Percentiles rank a stretch among this genome's conserved stretches.
Evolutionary conservation across 2,329 filamentous ascomycete genomes (phyloP).

Genomic region (Raffaelea ambrosiae): DNA sequence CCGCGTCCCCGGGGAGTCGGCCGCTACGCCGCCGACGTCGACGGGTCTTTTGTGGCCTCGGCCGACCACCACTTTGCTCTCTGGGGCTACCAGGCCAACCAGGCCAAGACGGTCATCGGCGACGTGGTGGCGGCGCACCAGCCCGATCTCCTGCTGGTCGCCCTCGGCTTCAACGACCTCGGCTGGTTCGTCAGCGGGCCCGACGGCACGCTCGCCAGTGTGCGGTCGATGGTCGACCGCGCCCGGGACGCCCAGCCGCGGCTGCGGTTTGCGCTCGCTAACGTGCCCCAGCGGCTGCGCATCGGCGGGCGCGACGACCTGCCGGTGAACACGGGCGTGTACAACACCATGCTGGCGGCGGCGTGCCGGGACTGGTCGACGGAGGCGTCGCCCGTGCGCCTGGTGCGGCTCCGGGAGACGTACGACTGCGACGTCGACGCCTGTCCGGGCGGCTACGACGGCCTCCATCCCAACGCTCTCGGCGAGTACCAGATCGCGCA

Average conservation of each 20-base stretch:
- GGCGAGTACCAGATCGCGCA: conserved; percentile 33
- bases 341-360: conserved; percentile 12
- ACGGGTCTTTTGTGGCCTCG: conserved; percentile 11
- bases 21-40: conserved; percentile 18
- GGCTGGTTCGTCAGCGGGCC: conserved; percentile 14
- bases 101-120: conserved; percentile 15
- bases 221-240: conserved; percentile 15
- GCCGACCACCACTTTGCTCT: conserved; percentile 17
- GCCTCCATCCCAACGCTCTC: conserved; percentile 30
- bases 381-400: conserved; percentile 16
- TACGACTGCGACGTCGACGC: conserved; percentile 11
- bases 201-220: conserved; percentile 7
- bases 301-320: conserved; percentile 11
- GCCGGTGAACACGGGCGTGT: conserved; percentile 8
- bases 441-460: conserved; percentile 14
- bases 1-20: conserved; percentile 2
- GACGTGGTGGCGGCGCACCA: conserved; percentile 14
- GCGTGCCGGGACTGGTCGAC: conserved; percentile 15
- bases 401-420: conserved; percentile 18
- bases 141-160: conserved; percentile 19
- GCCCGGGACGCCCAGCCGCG: conserved; percentile 17
- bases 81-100: conserved; percentile 20
- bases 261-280: conserved; percentile 12
- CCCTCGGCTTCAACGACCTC: conserved; percentile 18
- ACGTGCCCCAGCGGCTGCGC: conserved; percentile 13